Evolutionary conservation across 1,139 yeast species (phyloP).

Genomic region (Diutina siamensis): DNA sequence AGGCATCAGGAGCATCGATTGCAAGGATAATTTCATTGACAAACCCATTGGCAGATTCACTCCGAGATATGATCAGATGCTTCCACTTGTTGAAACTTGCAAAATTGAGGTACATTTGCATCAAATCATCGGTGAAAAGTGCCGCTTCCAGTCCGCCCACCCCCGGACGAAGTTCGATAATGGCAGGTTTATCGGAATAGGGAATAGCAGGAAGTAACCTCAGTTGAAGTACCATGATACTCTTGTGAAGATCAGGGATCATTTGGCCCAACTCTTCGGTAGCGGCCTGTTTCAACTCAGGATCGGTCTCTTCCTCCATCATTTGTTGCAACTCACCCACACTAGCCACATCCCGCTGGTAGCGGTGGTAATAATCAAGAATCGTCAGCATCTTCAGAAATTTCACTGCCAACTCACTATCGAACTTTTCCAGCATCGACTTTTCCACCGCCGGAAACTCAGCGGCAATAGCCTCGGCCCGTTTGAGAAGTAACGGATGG

Average conservation of each 20-base stretch:
- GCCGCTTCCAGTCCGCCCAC: constrained; percentile 95
- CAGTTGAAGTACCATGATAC: constrained; percentile 36
- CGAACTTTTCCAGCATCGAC: constrained; percentile 37
- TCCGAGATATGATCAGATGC: constrained; percentile 44
- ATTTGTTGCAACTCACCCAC: constrained; percentile 26
- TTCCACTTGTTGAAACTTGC: constrained; percentile 63
- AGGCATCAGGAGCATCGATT: constrained; percentile 69
- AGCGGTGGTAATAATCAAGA: constrained; percentile 40
- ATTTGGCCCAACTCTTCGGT: constrained; percentile 16
- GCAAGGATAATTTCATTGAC: constrained; percentile 68
- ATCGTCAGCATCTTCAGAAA: constrained; percentile 46
- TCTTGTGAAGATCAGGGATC: constrained; percentile 23
- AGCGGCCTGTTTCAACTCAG: constrained; percentile 20
- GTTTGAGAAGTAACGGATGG: constrained; percentile 50
- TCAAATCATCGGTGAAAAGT: constrained; percentile 68
- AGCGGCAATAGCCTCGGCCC: constrained; percentile 42
- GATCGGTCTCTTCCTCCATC: constrained; percentile 24
- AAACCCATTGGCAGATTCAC: constrained; percentile 49
- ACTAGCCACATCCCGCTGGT: constrained; percentile 25
- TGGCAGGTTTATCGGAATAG: constrained; percentile 66
- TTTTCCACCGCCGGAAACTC: constrained; percentile 42
- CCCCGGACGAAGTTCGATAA: constrained; percentile 85
- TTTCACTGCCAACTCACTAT: constrained; percentile 42
- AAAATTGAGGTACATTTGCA: constrained; percentile 71
- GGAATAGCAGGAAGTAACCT: constrained; percentile 67